These are phyloP conservation scores for Mycena latifolia DNA, from an alignment of 768 basidiomycete genomes.

Conservation along the genomic window DNA sequence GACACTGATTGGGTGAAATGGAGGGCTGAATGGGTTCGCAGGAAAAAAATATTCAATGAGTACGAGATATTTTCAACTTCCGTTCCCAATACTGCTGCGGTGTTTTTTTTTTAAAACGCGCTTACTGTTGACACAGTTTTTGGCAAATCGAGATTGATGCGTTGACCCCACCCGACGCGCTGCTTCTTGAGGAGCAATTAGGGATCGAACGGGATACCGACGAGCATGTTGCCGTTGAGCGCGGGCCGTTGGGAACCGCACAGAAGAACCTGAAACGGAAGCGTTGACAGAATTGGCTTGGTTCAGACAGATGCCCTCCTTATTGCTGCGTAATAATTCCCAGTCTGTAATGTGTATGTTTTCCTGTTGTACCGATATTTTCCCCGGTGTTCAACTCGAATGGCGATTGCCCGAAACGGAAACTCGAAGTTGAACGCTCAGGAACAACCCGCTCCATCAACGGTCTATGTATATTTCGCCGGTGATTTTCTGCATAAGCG, in stretches of 20 bases:
- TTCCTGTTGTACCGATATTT: conserved; percentile 14
- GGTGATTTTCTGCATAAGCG: conserved; percentile 16
- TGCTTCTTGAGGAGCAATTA: conserved; percentile 78
- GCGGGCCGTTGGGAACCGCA: conserved; percentile 64
- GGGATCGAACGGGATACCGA: conserved; percentile 84
- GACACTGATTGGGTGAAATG: conserved; percentile 84
- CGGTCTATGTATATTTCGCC: conserved; percentile 2
- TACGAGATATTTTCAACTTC: conserved; percentile 61
- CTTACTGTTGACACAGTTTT: conserved; percentile 61
- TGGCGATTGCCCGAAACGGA: conserved; percentile 6
- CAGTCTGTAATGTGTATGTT: conserved; percentile 15
- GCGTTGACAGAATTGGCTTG: conserved; percentile 43
- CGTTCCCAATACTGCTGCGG: background rate
- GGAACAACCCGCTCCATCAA: conserved; percentile 1
- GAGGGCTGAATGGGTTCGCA: conserved; percentile 83
- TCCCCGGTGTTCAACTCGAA: conserved; percentile 6
- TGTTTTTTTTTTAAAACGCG: background rate
- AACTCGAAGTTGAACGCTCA: conserved; percentile 13
- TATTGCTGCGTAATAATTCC: conserved; percentile 14
- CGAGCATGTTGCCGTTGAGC: conserved; percentile 78
- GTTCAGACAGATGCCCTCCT: background rate
- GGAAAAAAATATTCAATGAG: conserved; percentile 83
- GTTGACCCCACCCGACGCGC: conserved; percentile 73
- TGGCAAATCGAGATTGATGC: conserved; percentile 80
- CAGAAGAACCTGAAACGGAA: conserved; percentile 65